Percentiles rank a stretch among this genome's conserved stretches.
Evolutionary conservation across 768 basidiomycete genomes (phyloP).

Genomic region (Phlebiopsis gigantea): DNA sequence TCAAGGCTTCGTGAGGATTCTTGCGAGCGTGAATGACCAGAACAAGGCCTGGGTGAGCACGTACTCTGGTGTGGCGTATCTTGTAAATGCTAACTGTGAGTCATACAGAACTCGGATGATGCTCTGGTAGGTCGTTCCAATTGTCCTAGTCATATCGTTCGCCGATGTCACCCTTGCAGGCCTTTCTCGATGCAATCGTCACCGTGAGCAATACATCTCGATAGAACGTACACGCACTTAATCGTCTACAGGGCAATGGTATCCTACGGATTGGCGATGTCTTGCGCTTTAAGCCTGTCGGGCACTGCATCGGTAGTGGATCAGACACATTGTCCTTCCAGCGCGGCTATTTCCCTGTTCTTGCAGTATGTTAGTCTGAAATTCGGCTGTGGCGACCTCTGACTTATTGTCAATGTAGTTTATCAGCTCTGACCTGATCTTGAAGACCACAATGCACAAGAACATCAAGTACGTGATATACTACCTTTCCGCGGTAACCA

Average conservation of each 20-base stretch:
- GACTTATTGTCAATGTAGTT: conserved; percentile 19
- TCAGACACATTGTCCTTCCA: conserved; percentile 25
- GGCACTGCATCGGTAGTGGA: conserved; percentile 11
- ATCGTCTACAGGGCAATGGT: conserved; percentile 20
- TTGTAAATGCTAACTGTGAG: not conserved
- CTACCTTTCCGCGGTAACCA: not conserved
- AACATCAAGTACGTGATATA: conserved; percentile 24
- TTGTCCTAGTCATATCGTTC: not conserved
- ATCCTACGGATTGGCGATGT: conserved; percentile 28
- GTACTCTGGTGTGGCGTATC: not conserved
- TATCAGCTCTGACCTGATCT: conserved; percentile 24
- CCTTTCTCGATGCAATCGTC: conserved; percentile 22
- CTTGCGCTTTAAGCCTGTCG: conserved; percentile 20
- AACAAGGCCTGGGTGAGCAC: conserved; percentile 22
- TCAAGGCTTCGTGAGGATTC: conserved; percentile 22
- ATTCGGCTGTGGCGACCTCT: too few relatives aligned
- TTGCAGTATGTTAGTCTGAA: conserved; percentile 20
- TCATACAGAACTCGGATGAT: conserved; percentile 19
- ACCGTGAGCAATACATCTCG: conserved; percentile 8
- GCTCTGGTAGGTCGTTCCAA: conserved; percentile 21
- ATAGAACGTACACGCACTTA: not conserved
- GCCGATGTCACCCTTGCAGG: conserved; percentile 10
- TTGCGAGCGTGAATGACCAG: conserved; percentile 21
- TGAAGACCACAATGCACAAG: conserved; percentile 26
- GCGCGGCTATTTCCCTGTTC: conserved; percentile 26